Conservation (phyloP, 805 yeast genomes). For the Cyberlindnera mississippiensis region DNA sequence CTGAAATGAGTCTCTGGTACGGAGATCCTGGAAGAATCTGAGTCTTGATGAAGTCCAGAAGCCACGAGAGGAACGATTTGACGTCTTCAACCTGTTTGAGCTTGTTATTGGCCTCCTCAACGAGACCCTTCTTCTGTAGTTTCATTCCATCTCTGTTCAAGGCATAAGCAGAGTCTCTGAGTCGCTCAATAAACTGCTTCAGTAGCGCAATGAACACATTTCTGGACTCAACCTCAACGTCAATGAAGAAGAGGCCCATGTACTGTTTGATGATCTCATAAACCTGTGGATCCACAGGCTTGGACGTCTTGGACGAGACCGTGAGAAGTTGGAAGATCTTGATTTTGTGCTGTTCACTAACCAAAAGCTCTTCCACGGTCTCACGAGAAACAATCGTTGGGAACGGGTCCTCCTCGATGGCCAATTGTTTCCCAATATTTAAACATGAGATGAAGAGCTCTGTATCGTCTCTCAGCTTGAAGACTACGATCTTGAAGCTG, state of each 20-base stretch:
- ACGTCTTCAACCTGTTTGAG: slow-evolving; percentile 30
- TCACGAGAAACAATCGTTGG: slow-evolving; percentile 34
- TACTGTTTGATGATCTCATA: slow-evolving; percentile 41
- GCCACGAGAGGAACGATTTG: slow-evolving; percentile 37
- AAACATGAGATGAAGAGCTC: slow-evolving; percentile 48
- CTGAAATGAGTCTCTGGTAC: slow-evolving; percentile 47
- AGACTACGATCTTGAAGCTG: slow-evolving; percentile 39
- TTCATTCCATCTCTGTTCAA: slow-evolving; percentile 48
- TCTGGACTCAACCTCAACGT: slow-evolving; percentile 63
- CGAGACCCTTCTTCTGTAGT: slow-evolving; percentile 35
- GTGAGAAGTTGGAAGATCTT: slow-evolving; percentile 59
- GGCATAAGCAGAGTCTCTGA: slow-evolving; percentile 66
- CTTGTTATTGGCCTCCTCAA: slow-evolving; percentile 33
- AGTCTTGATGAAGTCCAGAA: slow-evolving; percentile 34
- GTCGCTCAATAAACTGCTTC: slow-evolving; percentile 57
- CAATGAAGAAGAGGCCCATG: slow-evolving; percentile 53
- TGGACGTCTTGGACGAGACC: slow-evolving; percentile 57
- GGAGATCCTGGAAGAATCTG: slow-evolving; percentile 54
- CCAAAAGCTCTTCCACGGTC: slow-evolving; percentile 37
- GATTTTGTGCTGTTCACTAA: slow-evolving; percentile 43
- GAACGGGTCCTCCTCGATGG: slow-evolving; percentile 49
- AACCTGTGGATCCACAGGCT: slow-evolving; percentile 44
- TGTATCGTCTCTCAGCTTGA: slow-evolving; percentile 29
- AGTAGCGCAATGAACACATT: slow-evolving; percentile 60
- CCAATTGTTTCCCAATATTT: slow-evolving; percentile 60